These are phyloP conservation scores for Suillus clintonianus DNA, from an alignment of 768 basidiomycete genomes.

Conservation along the genomic window DNA sequence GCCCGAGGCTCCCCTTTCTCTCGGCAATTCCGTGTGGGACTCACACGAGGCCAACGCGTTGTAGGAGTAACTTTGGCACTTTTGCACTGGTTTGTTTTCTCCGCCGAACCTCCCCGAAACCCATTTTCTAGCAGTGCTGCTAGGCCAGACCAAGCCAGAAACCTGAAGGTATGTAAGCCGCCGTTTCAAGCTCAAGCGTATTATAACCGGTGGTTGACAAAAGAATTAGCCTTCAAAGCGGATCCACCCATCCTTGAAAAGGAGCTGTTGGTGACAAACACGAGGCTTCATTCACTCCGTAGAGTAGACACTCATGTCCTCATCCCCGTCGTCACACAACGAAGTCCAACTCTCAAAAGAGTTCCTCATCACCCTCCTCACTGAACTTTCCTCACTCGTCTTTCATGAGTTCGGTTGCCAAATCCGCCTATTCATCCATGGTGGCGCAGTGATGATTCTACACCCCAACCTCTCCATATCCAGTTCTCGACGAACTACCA, in stretches of 20 bases:
- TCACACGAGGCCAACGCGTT: background rate
- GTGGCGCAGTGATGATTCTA: constrained; percentile 74
- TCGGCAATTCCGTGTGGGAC: background rate
- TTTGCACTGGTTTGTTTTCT: background rate
- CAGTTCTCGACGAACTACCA: constrained; percentile 51
- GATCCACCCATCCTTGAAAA: background rate
- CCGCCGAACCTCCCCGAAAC: background rate
- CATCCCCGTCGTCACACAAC: constrained; percentile 28
- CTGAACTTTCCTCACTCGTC: constrained; percentile 52
- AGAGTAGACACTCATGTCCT: constrained; percentile 14
- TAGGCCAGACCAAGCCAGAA: background rate
- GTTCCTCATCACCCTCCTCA: constrained; percentile 48
- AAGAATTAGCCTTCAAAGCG: background rate
- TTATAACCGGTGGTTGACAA: background rate
- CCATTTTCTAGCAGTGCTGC: background rate
- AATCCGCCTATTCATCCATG: constrained; percentile 66
- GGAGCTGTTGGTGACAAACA: background rate
- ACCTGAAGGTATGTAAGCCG: background rate
- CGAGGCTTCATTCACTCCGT: background rate
- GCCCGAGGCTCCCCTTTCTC: background rate
- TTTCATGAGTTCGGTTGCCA: constrained; percentile 47
- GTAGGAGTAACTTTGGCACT: background rate
- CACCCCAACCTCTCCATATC: constrained; percentile 45
- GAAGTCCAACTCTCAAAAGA: constrained; percentile 31
- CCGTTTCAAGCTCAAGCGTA: background rate